These are phyloP conservation scores for Podospora comata DNA, from an alignment of 495 filamentous ascomycete species.

Conservation along the genomic window DNA sequence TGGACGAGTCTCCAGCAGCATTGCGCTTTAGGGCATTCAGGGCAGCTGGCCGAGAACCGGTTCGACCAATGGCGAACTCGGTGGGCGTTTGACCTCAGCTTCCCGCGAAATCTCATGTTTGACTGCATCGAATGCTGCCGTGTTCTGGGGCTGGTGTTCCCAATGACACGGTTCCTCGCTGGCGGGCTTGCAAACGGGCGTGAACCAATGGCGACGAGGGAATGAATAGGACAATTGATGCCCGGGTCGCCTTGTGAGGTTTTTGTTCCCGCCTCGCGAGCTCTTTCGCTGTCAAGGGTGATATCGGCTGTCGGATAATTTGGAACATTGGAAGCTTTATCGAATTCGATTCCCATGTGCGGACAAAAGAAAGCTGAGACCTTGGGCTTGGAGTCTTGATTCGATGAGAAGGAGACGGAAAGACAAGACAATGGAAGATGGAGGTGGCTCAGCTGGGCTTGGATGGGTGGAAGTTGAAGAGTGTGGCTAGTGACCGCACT, in stretches of 20 bases:
- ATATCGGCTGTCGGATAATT: background rate
- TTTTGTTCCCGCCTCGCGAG: background rate
- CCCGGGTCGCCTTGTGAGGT: background rate
- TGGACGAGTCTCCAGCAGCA: slow-evolving; percentile 16
- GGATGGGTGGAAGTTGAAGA: background rate
- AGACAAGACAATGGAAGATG: background rate
- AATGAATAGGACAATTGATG: slow-evolving; percentile 17
- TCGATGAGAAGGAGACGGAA: background rate
- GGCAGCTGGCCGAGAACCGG: slow-evolving; percentile 19
- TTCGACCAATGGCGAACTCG: slow-evolving; percentile 24
- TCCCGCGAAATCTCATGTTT: slow-evolving; percentile 29
- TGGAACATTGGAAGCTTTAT: background rate
- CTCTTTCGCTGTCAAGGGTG: background rate
- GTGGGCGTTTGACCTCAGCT: slow-evolving; percentile 30
- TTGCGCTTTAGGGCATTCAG: slow-evolving; percentile 13
- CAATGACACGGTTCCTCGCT: slow-evolving; percentile 26
- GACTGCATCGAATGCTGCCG: slow-evolving; percentile 29
- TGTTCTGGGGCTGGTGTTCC: slow-evolving; percentile 19
- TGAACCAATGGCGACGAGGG: slow-evolving; percentile 16
- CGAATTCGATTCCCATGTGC: background rate
- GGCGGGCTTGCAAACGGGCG: slow-evolving; percentile 20
- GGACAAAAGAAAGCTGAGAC: background rate
- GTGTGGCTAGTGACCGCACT: background rate
- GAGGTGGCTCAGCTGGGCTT: background rate
- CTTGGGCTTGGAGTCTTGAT: background rate